phyloP scores from a whole-genome alignment of 1,284 basidiomycete species.

The Melampsora americana region DNA sequence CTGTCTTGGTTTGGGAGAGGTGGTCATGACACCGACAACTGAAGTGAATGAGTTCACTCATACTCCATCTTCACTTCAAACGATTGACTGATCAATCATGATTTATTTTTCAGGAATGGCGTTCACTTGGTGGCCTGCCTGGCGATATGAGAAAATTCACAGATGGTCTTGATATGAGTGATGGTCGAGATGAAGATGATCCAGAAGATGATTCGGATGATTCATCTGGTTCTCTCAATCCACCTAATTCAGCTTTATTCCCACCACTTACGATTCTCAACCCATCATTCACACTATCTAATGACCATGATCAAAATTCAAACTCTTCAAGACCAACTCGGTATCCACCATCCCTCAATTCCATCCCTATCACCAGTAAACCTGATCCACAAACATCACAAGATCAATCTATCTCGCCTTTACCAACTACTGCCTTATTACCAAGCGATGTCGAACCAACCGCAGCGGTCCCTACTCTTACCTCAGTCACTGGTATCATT shows the following conservation, averaged over 20 bases:
- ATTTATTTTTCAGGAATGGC: slow-evolving; percentile 30
- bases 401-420: background rate
- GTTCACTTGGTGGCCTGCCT: slow-evolving; percentile 22
- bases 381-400: background rate
- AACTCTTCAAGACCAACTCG: background rate
- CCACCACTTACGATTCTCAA: slow-evolving; percentile 7
- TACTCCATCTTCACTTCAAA: background rate
- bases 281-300: slow-evolving; percentile 10
- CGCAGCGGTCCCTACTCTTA: slow-evolving; percentile 21
- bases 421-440: slow-evolving; percentile 12
- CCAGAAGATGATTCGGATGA: slow-evolving; percentile 28
- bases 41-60: slow-evolving; percentile 15
- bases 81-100: too few species aligned
- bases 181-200: slow-evolving; percentile 9
- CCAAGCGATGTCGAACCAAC: slow-evolving; percentile 34
- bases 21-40: slow-evolving; percentile 43
- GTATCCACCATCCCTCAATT: background rate
- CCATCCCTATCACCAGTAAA: background rate
- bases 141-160: slow-evolving; percentile 15
- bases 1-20: slow-evolving; percentile 2
- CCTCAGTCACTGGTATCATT: slow-evolving; percentile 36
- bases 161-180: background rate
- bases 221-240: slow-evolving; percentile 16
- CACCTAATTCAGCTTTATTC: slow-evolving; percentile 5
- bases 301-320: background rate